Evolutionary conservation across 2,329 filamentous ascomycete species (phyloP).

Genomic region (Bipolaris cookei): DNA sequence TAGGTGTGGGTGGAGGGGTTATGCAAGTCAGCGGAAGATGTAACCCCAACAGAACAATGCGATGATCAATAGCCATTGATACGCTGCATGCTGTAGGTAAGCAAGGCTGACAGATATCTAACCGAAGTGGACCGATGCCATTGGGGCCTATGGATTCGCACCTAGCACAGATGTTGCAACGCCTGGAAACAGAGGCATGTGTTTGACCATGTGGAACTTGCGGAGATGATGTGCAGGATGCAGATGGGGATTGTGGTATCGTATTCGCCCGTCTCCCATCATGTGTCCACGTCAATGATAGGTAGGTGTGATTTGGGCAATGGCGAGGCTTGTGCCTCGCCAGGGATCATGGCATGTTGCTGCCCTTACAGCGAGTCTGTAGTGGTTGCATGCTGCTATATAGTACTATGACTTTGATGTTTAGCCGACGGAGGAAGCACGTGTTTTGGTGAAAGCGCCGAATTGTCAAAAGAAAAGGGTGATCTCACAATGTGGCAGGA

Average conservation of each 20-base stretch:
- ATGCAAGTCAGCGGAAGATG: conserved; percentile 38
- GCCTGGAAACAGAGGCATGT: conserved; percentile 23
- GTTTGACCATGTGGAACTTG: conserved; percentile 13
- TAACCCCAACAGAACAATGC: conserved; percentile 41
- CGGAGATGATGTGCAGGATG: conserved; percentile 6
- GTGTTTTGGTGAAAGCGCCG: conserved; percentile 22
- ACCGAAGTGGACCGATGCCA: conserved; percentile 26
- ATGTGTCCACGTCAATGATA: not conserved
- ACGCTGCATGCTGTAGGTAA: conserved; percentile 26
- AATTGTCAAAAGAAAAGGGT: conserved; percentile 18
- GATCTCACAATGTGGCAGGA: conserved; percentile 22
- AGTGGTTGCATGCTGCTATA: conserved; percentile 7
- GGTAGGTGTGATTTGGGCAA: not conserved
- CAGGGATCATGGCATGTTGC: not conserved
- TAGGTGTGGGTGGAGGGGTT: conserved; percentile 19
- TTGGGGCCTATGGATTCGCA: conserved; percentile 35
- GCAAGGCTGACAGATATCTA: conserved; percentile 26
- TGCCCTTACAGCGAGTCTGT: conserved; percentile 7
- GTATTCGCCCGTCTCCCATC: not conserved
- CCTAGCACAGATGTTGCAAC: conserved; percentile 30
- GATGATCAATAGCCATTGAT: conserved; percentile 34
- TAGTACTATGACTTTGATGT: not conserved
- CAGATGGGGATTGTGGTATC: not conserved
- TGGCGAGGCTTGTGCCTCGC: not conserved
- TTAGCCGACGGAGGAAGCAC: conserved; percentile 21